These are phyloP conservation scores for Lanmaoa pseudosensibilis DNA, from an alignment of 768 basidiomycete species.

Conservation along the genomic window DNA sequence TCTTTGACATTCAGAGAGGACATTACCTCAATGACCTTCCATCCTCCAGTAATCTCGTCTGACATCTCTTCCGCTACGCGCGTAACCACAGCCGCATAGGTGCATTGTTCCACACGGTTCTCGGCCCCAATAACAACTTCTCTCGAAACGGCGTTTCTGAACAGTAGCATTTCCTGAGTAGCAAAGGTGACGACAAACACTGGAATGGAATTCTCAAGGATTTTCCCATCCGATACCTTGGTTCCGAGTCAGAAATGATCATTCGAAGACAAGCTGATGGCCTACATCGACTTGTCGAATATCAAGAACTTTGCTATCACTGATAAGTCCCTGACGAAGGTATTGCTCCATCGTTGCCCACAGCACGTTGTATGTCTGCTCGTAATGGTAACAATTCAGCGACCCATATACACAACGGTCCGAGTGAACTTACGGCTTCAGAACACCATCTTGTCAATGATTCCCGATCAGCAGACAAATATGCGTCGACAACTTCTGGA, in stretches of 20 bases:
- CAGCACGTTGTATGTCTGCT: constrained; percentile 92
- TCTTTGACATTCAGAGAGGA: not conserved
- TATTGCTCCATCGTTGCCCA: constrained; percentile 98
- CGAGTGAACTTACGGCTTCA: constrained; percentile 72
- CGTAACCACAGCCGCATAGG: constrained; percentile 90
- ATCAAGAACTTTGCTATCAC: constrained; percentile 92
- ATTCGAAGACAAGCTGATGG: constrained; percentile 9
- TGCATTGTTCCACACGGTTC: constrained; percentile 89
- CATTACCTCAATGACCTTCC: constrained; percentile 95
- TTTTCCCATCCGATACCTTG: constrained; percentile 81
- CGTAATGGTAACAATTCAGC: not conserved
- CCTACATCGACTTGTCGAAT: constrained; percentile 96
- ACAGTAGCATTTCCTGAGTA: constrained; percentile 91
- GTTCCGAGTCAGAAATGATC: constrained; percentile 2
- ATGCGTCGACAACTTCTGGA: constrained; percentile 96
- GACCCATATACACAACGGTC: not conserved
- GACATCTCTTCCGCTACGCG: constrained; percentile 84
- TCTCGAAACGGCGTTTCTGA: constrained; percentile 86
- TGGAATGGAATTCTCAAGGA: constrained; percentile 87
- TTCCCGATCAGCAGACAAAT: constrained; percentile 86
- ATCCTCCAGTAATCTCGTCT: constrained; percentile 93
- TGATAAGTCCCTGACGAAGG: constrained; percentile 83
- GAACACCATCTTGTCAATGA: constrained; percentile 88
- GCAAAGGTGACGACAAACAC: constrained; percentile 90
- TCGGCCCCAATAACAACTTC: constrained; percentile 87